Evolutionary conservation across 164 flowering plant genomes (phyloP).

Genomic region (Vitis amurensis): DNA sequence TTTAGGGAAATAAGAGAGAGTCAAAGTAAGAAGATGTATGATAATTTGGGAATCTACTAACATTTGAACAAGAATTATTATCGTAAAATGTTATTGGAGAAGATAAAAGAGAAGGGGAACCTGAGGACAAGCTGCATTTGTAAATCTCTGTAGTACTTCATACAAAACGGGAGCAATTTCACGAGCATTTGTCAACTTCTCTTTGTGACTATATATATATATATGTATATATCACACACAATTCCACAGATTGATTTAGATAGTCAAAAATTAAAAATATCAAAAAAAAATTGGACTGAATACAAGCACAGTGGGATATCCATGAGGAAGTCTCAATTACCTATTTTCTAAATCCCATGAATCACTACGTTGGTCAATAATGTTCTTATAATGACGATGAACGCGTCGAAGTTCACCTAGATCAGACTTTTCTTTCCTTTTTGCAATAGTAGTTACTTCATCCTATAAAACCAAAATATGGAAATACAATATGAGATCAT

Average conservation of each 20-base stretch:
- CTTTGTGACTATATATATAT: slow-evolving; percentile 36
- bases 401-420: slow-evolving; percentile 68
- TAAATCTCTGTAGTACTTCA: slow-evolving; percentile 63
- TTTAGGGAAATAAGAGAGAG: slow-evolving; percentile 9
- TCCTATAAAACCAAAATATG: slow-evolving; percentile 45
- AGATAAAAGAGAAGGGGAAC: slow-evolving; percentile 23
- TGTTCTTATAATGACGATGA: slow-evolving; percentile 55
- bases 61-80: neutral
- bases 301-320: neutral
- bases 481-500: neutral
- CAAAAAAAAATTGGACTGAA: neutral
- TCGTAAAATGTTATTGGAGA: neutral
- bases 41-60: neutral
- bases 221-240: neutral
- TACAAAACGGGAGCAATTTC: slow-evolving; percentile 69
- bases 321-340: slow-evolving; percentile 28
- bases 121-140: slow-evolving; percentile 58
- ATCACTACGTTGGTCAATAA: slow-evolving; percentile 45
- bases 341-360: slow-evolving; percentile 43
- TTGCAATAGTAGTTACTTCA: slow-evolving; percentile 46
- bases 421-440: slow-evolving; percentile 68
- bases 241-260: neutral
- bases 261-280: neutral
- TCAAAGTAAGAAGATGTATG: neutral
- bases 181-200: slow-evolving; percentile 53